Percentiles rank a stretch among this genome's conserved stretches.
These are phyloP conservation scores for Cryphonectria parasitica DNA, from an alignment of 2,329 filamentous ascomycete species.

Conservation along the genomic window DNA sequence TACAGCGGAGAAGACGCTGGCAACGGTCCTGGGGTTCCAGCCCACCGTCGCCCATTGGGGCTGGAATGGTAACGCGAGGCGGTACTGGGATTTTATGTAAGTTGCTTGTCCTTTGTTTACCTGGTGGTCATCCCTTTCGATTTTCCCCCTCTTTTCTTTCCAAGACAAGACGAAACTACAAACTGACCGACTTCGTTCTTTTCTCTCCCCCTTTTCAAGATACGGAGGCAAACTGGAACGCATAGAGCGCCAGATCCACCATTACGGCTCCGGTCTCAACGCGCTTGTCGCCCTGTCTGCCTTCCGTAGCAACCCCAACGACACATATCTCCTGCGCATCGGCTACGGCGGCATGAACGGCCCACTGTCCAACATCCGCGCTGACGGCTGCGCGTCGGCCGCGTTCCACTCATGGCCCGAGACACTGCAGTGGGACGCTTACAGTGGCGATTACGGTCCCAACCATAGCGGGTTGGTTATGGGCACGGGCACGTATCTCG, in stretches of 20 bases:
- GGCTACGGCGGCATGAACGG: slow-evolving; percentile 59
- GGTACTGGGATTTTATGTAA: slow-evolving; percentile 60
- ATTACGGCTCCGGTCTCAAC: slow-evolving; percentile 64
- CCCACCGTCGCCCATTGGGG: slow-evolving; percentile 64
- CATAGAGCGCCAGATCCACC: slow-evolving; percentile 59
- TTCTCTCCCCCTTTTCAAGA: slow-evolving; percentile 29
- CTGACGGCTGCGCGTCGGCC: slow-evolving; percentile 57
- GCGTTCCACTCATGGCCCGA: slow-evolving; percentile 63
- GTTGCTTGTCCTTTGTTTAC: neutral
- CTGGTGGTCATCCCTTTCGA: neutral
- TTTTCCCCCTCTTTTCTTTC: neutral
- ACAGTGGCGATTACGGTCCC: slow-evolving; percentile 61
- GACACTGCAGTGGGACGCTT: slow-evolving; percentile 59
- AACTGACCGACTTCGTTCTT: too few relatives aligned
- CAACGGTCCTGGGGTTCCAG: slow-evolving; percentile 59
- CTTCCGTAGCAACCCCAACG: slow-evolving; percentile 50
- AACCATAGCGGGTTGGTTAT: slow-evolving; percentile 57
- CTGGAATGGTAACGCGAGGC: slow-evolving; percentile 63
- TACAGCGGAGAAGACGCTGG: slow-evolving; percentile 53
- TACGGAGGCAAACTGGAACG: slow-evolving; percentile 48
- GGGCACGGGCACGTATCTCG: slow-evolving; percentile 54
- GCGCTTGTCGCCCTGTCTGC: slow-evolving; percentile 56
- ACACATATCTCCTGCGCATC: slow-evolving; percentile 55
- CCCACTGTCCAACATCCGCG: slow-evolving; percentile 58
- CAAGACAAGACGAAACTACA: neutral